Evolutionary conservation across 2,329 filamentous ascomycete species (phyloP).

Genomic region (Cadophora gregata): DNA sequence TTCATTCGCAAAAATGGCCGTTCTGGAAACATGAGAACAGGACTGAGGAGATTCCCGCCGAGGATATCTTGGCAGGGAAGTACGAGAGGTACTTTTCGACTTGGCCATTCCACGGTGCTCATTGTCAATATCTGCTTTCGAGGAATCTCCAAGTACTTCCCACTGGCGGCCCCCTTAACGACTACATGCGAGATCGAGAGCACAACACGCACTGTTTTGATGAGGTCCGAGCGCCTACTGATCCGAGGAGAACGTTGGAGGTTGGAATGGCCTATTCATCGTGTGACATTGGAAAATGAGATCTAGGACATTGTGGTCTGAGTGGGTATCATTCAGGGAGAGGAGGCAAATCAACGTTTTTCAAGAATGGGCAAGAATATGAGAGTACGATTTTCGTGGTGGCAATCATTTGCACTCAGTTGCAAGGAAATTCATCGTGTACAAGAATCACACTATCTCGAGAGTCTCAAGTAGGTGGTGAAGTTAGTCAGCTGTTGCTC

Average conservation of each 20-base stretch:
- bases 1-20: background rate
- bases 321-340: too few species aligned
- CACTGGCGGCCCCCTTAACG: background rate
- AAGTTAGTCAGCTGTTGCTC: too few species aligned
- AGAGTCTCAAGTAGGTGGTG: too few species aligned
- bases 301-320: background rate
- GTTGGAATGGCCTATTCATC: background rate
- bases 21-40: background rate
- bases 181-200: background rate
- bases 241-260: background rate
- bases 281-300: background rate
- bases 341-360: too few species aligned
- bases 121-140: background rate
- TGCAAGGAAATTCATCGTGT: too few species aligned
- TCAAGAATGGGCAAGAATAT: too few species aligned
- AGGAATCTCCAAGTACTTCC: background rate
- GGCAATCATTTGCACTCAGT: too few species aligned
- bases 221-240: background rate
- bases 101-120: background rate
- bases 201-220: background rate
- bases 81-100: background rate
- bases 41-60: background rate
- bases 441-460: too few species aligned
- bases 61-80: background rate
- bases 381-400: too few species aligned